phyloP scores from a whole-genome alignment of 2,329 filamentous ascomycete genomes.

The Alternaria dauci region DNA sequence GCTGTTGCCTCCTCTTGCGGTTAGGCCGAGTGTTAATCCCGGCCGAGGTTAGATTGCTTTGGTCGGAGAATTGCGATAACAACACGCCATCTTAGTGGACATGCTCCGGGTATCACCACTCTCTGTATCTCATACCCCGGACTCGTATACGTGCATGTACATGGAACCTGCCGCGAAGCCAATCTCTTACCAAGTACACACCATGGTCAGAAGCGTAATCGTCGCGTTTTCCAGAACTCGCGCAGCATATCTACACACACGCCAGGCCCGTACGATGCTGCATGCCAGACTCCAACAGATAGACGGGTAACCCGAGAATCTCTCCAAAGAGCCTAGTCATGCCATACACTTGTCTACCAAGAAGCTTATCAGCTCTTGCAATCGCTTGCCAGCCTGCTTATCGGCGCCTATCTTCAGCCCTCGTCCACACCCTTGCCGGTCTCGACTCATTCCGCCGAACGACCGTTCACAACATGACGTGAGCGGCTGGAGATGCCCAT shows the following conservation, averaged over 20 bases:
- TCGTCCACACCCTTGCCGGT: slow-evolving; percentile 7
- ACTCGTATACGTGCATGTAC: neutral
- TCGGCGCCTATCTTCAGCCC: slow-evolving; percentile 15
- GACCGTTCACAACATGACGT: slow-evolving; percentile 5
- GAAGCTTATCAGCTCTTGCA: slow-evolving; percentile 15
- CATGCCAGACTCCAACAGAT: neutral
- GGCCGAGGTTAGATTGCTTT: neutral
- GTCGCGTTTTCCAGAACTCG: neutral
- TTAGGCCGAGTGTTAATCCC: slow-evolving; percentile 9
- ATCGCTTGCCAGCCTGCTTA: slow-evolving; percentile 10
- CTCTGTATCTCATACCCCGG: neutral
- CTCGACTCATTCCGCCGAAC: neutral
- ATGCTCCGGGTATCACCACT: slow-evolving; percentile 4
- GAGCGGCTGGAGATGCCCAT: neutral
- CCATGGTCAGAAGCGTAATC: neutral
- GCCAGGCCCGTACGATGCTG: neutral
- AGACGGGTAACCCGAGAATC: neutral
- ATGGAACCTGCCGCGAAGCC: neutral
- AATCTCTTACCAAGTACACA: neutral
- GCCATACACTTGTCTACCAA: neutral
- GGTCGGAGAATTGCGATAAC: slow-evolving; percentile 26
- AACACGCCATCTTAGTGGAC: slow-evolving; percentile 21
- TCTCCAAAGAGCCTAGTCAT: slow-evolving; percentile 1
- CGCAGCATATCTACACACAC: neutral
- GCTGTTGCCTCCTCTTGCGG: neutral